These are phyloP conservation scores for Sanghuangporus weigelae DNA, from an alignment of 1,284 basidiomycete species.

Conservation along the genomic window DNA sequence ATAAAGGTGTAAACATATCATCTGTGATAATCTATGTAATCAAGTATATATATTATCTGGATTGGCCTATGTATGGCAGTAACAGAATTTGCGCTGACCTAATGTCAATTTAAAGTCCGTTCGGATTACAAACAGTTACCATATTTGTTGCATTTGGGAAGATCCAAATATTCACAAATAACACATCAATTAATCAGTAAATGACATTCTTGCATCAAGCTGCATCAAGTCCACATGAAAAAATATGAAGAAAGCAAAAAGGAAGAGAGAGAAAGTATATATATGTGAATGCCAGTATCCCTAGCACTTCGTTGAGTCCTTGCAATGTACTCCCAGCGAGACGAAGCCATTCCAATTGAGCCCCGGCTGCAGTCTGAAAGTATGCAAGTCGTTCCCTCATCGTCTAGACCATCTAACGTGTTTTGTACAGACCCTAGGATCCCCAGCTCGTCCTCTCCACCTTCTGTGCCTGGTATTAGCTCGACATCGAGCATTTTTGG, in stretches of 20 bases:
- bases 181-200: constrained; percentile 3
- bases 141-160: not conserved
- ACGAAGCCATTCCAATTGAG: too few species aligned
- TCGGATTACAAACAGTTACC: not conserved
- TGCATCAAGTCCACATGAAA: not conserved
- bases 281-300: not conserved
- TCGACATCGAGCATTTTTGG: not conserved
- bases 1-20: not conserved
- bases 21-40: not conserved
- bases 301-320: not conserved
- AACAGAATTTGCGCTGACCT: not conserved
- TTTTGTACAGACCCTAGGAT: too few species aligned
- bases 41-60: not conserved
- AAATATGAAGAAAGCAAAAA: not conserved
- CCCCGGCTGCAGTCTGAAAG: too few species aligned
- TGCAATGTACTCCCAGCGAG: not conserved
- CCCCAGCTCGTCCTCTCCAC: too few species aligned
- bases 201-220: not conserved
- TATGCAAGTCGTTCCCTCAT: too few species aligned
- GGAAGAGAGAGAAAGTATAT: not conserved
- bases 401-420: too few species aligned
- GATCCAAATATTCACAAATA: not conserved
- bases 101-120: not conserved
- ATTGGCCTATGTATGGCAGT: not conserved
- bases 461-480: not conserved